phyloP scores from a whole-genome alignment of 257 asterid genomes.

The Verbascum thapsus region DNA sequence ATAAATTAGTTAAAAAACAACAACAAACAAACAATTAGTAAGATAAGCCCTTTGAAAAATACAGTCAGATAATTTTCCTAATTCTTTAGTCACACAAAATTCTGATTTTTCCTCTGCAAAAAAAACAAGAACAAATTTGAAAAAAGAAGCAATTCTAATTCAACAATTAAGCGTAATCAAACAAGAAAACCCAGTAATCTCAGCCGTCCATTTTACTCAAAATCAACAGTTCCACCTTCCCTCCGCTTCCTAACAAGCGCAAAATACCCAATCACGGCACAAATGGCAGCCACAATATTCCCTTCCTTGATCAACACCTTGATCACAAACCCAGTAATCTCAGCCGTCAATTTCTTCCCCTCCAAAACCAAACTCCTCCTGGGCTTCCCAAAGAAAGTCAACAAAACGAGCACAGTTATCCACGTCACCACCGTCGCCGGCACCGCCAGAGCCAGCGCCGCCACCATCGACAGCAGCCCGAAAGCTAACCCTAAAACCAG shows the following conservation, averaged over 20 bases:
- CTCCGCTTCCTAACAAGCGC: conserved; percentile 51
- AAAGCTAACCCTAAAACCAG: conserved; percentile 63
- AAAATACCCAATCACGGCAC: conserved; percentile 81
- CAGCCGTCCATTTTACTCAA: conserved; percentile 20
- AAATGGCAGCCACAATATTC: conserved; percentile 76
- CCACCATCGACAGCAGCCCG: conserved; percentile 79
- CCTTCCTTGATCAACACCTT: conserved; percentile 85
- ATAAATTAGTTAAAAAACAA: too few relatives aligned
- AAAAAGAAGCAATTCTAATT: too few relatives aligned
- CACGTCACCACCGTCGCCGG: conserved; percentile 92
- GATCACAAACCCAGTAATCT: conserved; percentile 64
- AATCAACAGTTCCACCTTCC: conserved; percentile 26
- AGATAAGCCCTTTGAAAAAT: too few relatives aligned
- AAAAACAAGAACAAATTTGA: too few relatives aligned
- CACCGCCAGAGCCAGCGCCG: conserved; percentile 82
- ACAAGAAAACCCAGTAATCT: too few relatives aligned
- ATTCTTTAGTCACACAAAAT: too few relatives aligned
- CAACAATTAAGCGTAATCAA: too few relatives aligned
- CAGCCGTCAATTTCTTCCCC: conserved; percentile 83
- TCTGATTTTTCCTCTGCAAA: too few relatives aligned
- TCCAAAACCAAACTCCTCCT: conserved; percentile 65
- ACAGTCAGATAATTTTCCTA: too few relatives aligned
- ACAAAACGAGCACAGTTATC: conserved; percentile 75
- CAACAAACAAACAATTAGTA: too few relatives aligned
- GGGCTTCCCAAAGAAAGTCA: conserved; percentile 82